Evolutionary conservation across 2,329 filamentous ascomycete species (phyloP), one percentile per base, ranked within the genome.

Genomic region (Aspergillus calidoustus): DNA sequence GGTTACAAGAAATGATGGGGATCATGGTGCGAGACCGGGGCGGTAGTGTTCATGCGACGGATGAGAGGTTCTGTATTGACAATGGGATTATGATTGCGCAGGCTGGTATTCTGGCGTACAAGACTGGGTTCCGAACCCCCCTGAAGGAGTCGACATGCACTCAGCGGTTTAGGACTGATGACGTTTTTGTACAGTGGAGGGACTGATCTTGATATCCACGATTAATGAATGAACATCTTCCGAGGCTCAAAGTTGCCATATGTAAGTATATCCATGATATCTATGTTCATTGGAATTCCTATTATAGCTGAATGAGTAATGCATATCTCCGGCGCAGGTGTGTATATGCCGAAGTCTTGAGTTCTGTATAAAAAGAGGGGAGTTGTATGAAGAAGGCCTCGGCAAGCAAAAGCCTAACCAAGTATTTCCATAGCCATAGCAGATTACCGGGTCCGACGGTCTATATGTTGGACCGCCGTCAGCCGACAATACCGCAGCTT

Each of bases 71-170:
- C 76, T 99, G 95, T 76, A 99, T 99, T 70, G 95, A 99, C 78
- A 99, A 99, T 72, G 95, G 95, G 53, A 98, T 99, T 74, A 99
- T 99, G 95, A 99, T 99, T 80, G 95, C 95, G 1, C 94, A 99
- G 77, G 95, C 95, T 2, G 95, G 95, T 2, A 79, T 99, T 70
- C 76, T 97, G 71, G 93, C 93, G 1, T 95, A 91, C 75, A 84
- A 89, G 76, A 93, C 88, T 17, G 94, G 94, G 1, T 93, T 92
- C 73, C 83, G 80, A 62, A 97, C 93, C 1, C 80, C 85, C 7
- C 75, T 98, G 51, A 88, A 89, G 65, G 91, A 97, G 49, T 94
- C 90, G 68, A 92, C 90, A 13, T 97, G 90, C 77, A 94, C 91
- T 15, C 91, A 94, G 76, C 83, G 91, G 57, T 94, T 93, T 74